Conservation (phyloP, 2,329 filamentous ascomycete species). For the Stemphylium lycopersici region DNA sequence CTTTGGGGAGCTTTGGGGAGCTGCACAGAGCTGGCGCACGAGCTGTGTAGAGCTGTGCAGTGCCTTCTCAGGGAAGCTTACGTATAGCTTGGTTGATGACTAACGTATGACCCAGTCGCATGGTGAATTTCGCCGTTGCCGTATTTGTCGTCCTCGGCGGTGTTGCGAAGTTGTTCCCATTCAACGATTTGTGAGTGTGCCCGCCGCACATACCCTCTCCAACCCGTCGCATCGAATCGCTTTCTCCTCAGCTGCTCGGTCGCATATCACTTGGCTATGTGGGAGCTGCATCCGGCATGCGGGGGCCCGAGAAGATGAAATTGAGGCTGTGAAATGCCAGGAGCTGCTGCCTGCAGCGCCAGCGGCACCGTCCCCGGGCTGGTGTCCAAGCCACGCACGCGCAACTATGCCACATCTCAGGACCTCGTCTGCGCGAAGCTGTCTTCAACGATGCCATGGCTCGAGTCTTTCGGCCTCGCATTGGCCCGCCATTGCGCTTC, state of each 20-base stretch:
- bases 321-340: not conserved
- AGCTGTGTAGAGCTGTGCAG: conserved; percentile 30
- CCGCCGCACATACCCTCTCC: conserved; percentile 18
- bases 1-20: conserved; percentile 2
- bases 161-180: conserved; percentile 71
- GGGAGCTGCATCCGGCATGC: not conserved
- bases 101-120: conserved; percentile 67
- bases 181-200: conserved; percentile 50
- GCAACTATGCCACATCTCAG: too few relatives aligned
- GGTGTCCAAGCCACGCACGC: not conserved
- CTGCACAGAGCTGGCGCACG: conserved; percentile 1
- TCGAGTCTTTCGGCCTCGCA: not conserved
- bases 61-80: conserved; percentile 6
- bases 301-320: not conserved
- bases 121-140: conserved; percentile 90
- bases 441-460: not conserved
- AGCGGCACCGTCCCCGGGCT: not conserved
- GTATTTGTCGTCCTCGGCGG: conserved; percentile 88
- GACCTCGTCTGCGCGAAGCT: too few relatives aligned
- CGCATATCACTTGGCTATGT: not conserved
- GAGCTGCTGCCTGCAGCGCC: not conserved
- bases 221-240: not conserved
- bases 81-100: conserved; percentile 9
- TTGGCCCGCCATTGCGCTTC: not conserved
- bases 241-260: not conserved